Conservation (phyloP, 495 filamentous ascomycete genomes). For the Umbilicaria muhlenbergii region DNA sequence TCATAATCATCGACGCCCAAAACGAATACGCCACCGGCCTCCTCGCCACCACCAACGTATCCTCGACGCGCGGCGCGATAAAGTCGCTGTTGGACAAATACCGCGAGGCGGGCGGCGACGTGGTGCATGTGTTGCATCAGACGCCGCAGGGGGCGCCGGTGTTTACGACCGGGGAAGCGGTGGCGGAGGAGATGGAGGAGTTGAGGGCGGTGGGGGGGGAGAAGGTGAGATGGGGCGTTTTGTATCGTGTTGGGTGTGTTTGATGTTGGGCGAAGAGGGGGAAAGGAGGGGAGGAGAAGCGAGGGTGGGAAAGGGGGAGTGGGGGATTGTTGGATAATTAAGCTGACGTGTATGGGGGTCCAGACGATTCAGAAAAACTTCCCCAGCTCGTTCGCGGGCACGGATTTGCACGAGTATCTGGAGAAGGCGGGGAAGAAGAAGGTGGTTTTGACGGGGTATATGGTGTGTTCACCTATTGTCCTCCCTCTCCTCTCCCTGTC, state of each 20-base stretch:
- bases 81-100: slow-evolving; percentile 33
- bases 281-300: no score
- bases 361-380: slow-evolving; percentile 28
- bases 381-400: slow-evolving; percentile 32
- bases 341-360: no score
- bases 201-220: slow-evolving; percentile 23
- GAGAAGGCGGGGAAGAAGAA: slow-evolving; percentile 22
- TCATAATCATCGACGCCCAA: slow-evolving; percentile 52
- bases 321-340: slow-evolving; percentile 6
- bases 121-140: slow-evolving; percentile 42
- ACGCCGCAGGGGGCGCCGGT: slow-evolving; percentile 40
- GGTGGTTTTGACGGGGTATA: slow-evolving; percentile 29
- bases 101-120: slow-evolving; percentile 27
- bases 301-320: not conserved
- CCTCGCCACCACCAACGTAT: slow-evolving; percentile 33
- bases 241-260: not conserved
- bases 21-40: slow-evolving; percentile 42
- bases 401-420: slow-evolving; percentile 26
- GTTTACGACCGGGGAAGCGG: slow-evolving; percentile 37
- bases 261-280: not conserved
- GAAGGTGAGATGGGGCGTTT: no score
- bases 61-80: slow-evolving; percentile 29
- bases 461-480: not conserved
- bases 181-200: slow-evolving; percentile 38
- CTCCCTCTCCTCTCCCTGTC: no score